phyloP scores from a whole-genome alignment of 2,329 filamentous ascomycete species.

The Nigrospora oryzae region DNA sequence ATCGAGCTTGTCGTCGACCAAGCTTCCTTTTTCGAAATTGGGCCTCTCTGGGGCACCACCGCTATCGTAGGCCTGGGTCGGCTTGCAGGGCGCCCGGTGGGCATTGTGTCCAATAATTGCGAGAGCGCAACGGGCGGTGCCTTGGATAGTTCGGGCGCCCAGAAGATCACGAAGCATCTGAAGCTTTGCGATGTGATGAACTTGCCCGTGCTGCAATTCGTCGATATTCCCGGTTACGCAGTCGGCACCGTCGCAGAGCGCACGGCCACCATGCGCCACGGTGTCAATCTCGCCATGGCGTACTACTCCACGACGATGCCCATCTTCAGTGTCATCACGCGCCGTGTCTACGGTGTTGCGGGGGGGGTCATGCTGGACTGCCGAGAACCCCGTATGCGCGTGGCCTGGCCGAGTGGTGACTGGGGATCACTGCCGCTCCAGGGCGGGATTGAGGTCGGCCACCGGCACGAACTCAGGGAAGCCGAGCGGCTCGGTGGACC shows the following conservation, averaged over 20 bases:
- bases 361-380: constrained; percentile 57
- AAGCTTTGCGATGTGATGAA: constrained; percentile 61
- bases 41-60: constrained; percentile 52
- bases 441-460: constrained; percentile 56
- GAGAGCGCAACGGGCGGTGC: constrained; percentile 55
- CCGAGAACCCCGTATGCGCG: constrained; percentile 49
- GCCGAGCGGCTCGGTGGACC: constrained; percentile 20
- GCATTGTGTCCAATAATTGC: constrained; percentile 51
- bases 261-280: constrained; percentile 56
- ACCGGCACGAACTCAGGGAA: constrained; percentile 48
- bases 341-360: constrained; percentile 54
- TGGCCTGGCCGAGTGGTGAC: constrained; percentile 56
- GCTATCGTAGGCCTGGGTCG: constrained; percentile 53
- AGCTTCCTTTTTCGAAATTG: constrained; percentile 55
- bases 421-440: constrained; percentile 56
- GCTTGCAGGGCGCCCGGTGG: constrained; percentile 46
- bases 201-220: constrained; percentile 53
- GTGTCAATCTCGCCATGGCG: constrained; percentile 49
- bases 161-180: constrained; percentile 51
- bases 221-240: constrained; percentile 55
- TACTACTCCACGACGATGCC: constrained; percentile 56
- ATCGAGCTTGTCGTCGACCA: constrained; percentile 48
- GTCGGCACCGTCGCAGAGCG: constrained; percentile 56
- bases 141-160: constrained; percentile 49
- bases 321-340: constrained; percentile 54